These are phyloP conservation scores for Rhododendron williamsianum DNA, from an alignment of 148 eudicot species.

Conservation along the genomic window DNA sequence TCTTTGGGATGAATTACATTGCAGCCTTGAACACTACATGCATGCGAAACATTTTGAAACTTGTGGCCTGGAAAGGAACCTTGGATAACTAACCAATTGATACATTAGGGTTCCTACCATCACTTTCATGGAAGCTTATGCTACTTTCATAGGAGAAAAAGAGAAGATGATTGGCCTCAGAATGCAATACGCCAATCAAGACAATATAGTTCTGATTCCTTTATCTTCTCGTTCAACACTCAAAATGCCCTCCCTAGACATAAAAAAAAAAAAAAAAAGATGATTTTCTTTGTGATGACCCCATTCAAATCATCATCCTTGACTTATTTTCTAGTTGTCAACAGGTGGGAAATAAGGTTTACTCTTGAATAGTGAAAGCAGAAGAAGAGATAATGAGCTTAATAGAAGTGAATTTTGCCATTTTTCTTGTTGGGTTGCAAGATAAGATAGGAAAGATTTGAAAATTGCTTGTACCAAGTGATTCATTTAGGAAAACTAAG, in stretches of 20 bases:
- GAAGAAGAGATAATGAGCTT: background rate
- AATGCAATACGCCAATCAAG: background rate
- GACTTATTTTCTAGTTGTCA: background rate
- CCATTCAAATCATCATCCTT: background rate
- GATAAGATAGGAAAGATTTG: background rate
- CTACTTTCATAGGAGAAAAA: background rate
- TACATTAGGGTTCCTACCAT: background rate
- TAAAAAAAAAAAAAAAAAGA: background rate
- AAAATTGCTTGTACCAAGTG: background rate
- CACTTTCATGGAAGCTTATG: background rate
- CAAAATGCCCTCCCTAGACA: background rate
- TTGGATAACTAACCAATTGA: background rate
- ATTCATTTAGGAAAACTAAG: background rate
- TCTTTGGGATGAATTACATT: background rate
- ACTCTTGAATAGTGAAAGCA: background rate
- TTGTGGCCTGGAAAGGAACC: background rate
- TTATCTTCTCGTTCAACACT: background rate
- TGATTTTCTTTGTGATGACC: background rate
- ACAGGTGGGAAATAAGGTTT: background rate
- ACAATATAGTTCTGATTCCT: background rate
- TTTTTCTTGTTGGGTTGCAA: background rate
- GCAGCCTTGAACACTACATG: background rate
- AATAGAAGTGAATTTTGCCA: background rate
- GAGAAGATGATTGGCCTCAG: background rate
- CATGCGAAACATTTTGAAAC: background rate